Base-by-base conservation (phyloP, 2,329 filamentous ascomycete species). In the Cladosporium sp. region DNA sequence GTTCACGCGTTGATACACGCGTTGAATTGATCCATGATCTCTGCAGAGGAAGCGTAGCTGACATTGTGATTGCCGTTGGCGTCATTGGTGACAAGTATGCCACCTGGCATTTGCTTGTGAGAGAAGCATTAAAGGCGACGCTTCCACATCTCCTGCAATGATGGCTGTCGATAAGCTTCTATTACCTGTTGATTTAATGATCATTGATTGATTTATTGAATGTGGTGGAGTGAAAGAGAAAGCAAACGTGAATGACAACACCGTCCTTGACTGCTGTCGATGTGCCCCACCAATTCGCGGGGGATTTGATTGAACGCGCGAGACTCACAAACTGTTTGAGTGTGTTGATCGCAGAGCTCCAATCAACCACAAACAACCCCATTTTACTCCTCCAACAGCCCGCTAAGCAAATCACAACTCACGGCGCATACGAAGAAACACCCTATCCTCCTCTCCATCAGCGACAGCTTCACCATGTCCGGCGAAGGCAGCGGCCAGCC, bases 401-500 rank as follows among this genome's bases (percentile, higher is more conserved):
- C 10, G 5, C 28, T 14, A 13, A 21, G 26, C 18, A 14, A 32
- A 32, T 14, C 25, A 11, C 2, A 18, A 32, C 11, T n/a, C 26
- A 54, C n/a, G n/a, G 18, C 28, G n/a, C 10, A 54, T 32, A 28
- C 26, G 25, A 32, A 18, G 26, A 21, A 28, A 14, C 30, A 30
- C 18, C 16, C 10, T 14, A 21, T 11, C 8, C 8, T 46, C 39
- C n/a, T 13, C n/a, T 46, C 39, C n/a, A 10, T 3, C n/a, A 46
- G 39, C 39, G 39, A 46, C 26, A 54, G 16, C 14, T 53, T 5
- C 51, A 53, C 11, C 36, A 58, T 64, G 62, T 30, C 53, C 30
- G 56, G 62, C 26, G 39, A 58, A 58, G 53, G 39, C 5, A 57
- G 49, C 39, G 49, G 49, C 21, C 49, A 63, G 60, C 26, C 60